Percentiles rank a stretch among this genome's conserved stretches.
These are phyloP conservation scores for Stylosanthes scabra DNA, from an alignment of 331 rosid genomes.

Conservation along the genomic window DNA sequence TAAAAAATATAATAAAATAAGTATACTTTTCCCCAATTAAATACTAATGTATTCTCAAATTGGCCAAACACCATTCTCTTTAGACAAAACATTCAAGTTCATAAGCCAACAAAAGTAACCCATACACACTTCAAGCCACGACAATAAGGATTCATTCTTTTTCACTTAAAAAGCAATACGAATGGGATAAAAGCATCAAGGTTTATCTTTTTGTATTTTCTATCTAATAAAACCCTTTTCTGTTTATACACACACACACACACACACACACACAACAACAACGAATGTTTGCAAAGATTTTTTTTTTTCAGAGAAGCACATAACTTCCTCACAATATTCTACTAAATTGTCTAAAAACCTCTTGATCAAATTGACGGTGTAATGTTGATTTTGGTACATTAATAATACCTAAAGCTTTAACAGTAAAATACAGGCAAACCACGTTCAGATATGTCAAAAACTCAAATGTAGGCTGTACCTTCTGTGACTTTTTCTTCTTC, in stretches of 20 bases:
- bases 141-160: conserved; percentile 11
- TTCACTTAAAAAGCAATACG: conserved; percentile 21
- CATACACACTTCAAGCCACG: conserved; percentile 25
- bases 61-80: conserved; percentile 10
- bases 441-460: conserved; percentile 15
- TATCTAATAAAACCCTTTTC: background rate
- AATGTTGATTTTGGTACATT: conserved; percentile 15
- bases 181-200: conserved; percentile 23
- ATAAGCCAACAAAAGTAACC: background rate
- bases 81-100: background rate
- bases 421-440: conserved; percentile 17
- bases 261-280: no score
- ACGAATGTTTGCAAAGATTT: no score
- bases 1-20: background rate
- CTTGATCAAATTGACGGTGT: conserved; percentile 1
- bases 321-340: conserved; percentile 15
- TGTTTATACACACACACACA: no score
- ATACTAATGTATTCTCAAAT: background rate
- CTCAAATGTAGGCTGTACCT: conserved; percentile 54
- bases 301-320: conserved; percentile 12
- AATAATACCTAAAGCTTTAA: conserved; percentile 27
- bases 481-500: conserved; percentile 86
- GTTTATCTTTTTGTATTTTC: conserved; percentile 6
- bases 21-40: background rate
- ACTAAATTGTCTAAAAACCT: conserved; percentile 17